Conservation (phyloP, 495 filamentous ascomycete genomes). For the Podospora pseudopauciseta region DNA sequence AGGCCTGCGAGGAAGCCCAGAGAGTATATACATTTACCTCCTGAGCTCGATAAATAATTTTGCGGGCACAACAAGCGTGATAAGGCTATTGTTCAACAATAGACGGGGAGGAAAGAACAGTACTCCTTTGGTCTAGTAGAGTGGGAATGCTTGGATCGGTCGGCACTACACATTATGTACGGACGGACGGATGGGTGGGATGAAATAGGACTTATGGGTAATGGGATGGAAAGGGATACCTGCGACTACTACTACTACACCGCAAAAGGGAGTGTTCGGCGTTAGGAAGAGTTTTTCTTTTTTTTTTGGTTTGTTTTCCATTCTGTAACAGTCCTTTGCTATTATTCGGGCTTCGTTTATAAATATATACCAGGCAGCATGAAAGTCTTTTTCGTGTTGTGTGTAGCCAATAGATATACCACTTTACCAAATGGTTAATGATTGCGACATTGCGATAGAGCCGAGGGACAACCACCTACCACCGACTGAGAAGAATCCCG, state of each 20-base stretch:
- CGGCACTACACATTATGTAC: not conserved
- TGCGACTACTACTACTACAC: not conserved
- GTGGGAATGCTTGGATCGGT: not conserved
- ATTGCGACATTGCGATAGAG: not conserved
- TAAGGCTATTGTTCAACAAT: not conserved
- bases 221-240: not conserved
- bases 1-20: slow-evolving; percentile 25
- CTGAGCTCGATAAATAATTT: slow-evolving; percentile 17
- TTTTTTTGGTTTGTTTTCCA: not conserved
- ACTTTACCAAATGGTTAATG: too few species aligned
- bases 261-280: not conserved
- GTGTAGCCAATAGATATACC: too few species aligned
- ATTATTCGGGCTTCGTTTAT: not conserved
- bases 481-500: not conserved
- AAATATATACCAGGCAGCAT: not conserved
- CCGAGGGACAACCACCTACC: too few species aligned
- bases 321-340: not conserved
- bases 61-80: too few species aligned
- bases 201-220: not conserved
- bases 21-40: slow-evolving; percentile 24
- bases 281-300: not conserved
- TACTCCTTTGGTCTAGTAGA: slow-evolving; percentile 4
- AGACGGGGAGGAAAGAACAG: slow-evolving; percentile 16
- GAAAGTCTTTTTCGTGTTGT: too few species aligned
- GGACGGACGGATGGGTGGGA: not conserved